Evolutionary conservation across 345 rosid species (phyloP).

Genomic region (Eutrema heterophyllum): DNA sequence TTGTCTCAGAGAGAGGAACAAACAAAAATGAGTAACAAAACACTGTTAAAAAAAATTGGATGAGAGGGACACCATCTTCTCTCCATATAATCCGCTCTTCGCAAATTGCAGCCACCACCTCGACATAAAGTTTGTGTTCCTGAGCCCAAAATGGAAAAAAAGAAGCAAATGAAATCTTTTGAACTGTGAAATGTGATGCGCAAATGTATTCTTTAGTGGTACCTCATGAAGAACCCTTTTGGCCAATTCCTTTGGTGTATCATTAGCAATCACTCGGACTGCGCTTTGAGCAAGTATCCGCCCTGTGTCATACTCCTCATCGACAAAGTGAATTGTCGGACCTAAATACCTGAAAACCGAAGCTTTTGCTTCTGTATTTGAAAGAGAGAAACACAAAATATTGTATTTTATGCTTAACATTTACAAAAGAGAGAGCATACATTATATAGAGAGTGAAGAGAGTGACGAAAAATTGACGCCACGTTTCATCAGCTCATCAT

Average conservation of each 20-base stretch:
- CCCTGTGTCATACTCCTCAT: conserved; percentile 83
- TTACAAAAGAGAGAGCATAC: no score
- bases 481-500: no score
- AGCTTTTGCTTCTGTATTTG: no score
- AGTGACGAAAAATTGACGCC: no score
- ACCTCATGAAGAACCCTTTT: conserved; percentile 80
- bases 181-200: neutral
- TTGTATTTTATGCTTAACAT: no score
- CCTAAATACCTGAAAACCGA: no score
- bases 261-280: conserved; percentile 59
- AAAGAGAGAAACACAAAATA: no score
- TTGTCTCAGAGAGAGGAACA: neutral
- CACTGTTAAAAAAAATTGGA: conserved; percentile 24
- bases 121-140: conserved; percentile 83
- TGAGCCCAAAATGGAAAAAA: conserved; percentile 12
- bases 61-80: conserved; percentile 80
- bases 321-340: conserved; percentile 89
- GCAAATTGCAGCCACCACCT: conserved; percentile 58
- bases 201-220: neutral
- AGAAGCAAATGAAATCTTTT: neutral
- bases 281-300: conserved; percentile 77
- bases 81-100: conserved; percentile 77
- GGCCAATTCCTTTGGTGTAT: conserved; percentile 70
- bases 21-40: neutral
- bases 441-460: no score